These are phyloP conservation scores for Choanephora cucurbitarum DNA, from an alignment of 371 early-diverging fungal genomes.

Conservation along the genomic window DNA sequence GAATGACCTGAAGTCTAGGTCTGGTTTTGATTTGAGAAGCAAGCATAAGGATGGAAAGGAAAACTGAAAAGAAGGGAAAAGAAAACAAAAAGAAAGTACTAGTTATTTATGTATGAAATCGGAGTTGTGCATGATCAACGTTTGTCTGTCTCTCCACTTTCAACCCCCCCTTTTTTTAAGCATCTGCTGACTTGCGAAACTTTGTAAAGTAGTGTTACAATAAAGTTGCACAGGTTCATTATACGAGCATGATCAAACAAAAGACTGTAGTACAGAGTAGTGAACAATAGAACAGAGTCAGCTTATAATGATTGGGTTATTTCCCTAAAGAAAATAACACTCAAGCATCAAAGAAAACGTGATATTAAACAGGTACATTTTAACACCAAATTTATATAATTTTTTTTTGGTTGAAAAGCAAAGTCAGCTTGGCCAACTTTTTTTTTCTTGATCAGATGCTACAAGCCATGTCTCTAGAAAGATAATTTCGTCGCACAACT, in stretches of 20 bases:
- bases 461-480: no score
- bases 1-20: conserved; percentile 12
- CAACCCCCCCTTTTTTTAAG: conserved; percentile 2
- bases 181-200: conserved; percentile 14
- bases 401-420: no score
- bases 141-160: not conserved
- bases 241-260: conserved; percentile 3
- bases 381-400: no score
- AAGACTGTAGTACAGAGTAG: not conserved
- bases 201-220: not conserved
- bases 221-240: conserved; percentile 13
- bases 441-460: no score
- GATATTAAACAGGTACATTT: no score
- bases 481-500: no score
- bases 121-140: conserved; percentile 5
- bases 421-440: no score
- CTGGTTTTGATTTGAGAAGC: conserved; percentile 16
- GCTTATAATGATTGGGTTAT: no score
- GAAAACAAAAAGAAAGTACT: conserved; percentile 4
- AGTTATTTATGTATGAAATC: conserved; percentile 7
- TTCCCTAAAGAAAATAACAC: no score
- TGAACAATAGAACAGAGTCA: no score
- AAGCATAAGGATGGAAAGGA: conserved; percentile 17
- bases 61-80: conserved; percentile 10
- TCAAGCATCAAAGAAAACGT: no score